Evolutionary conservation across 129 eudicot species (phyloP), one percentile per base, ranked within the genome.

Genomic region (Saussurea involucrata): DNA sequence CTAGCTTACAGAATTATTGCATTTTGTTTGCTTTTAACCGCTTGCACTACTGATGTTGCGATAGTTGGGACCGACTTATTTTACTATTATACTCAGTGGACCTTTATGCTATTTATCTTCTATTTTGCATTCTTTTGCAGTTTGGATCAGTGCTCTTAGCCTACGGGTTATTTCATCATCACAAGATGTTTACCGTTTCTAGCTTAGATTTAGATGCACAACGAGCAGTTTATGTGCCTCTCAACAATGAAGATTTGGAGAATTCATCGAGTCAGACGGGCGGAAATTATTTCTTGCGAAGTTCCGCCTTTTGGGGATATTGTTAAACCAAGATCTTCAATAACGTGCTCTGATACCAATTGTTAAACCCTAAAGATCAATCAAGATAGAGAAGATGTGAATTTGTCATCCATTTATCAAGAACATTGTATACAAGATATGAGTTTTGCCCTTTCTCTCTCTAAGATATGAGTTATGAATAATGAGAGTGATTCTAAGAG

Each of bases 41-140:
- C 88, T 46, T 74, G 88, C 71, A 78, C 80, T 37, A 86, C 85
- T 65, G 87, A 95, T 86, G 76, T 86, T 36, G 83, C 74, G 78
- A 28, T 44, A 82, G 83, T 75, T 65, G 99, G 99, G 63, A 78
- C 68, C 28, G 84, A 78, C 69, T 69, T 95, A 63, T 89, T 83
- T 74, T 84, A 69, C 83, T 95, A 87, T 65, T 95, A 95, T 67
- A 92, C 99, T 24, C 96, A 95, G 99, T 95, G 96, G 97, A 95
- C 98, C 57, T 86, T 87, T 58, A 79, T 84, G 8, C 84, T 95
- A 73, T 92, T 90, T 72, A 89, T 92, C 63, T 66, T 91, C 72
- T 95, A 95, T 82, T 94, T 95, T 71, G 97, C 83, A 96, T 80
- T 67, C 4, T n/a, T 65, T 74, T 84, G 44, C 89, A 92, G 98